Conservation (phyloP, 2,329 filamentous ascomycete genomes). For the Ascochyta koolunga region DNA sequence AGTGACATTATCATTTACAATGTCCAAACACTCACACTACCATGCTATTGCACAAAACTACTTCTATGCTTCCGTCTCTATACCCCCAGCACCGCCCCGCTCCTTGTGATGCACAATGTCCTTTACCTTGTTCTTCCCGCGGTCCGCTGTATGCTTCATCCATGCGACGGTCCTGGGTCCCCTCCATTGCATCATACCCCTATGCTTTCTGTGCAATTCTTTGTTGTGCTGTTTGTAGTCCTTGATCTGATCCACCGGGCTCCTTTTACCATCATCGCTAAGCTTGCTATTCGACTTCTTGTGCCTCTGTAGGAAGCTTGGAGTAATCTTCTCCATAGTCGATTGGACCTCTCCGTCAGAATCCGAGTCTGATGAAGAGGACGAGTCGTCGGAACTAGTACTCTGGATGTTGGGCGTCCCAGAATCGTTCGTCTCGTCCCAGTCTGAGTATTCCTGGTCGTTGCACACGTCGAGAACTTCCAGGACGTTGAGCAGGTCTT, state of each 20-base stretch:
- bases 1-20: not conserved
- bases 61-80: constrained; percentile 72
- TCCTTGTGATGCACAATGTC: constrained; percentile 64
- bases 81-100: constrained; percentile 58
- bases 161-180: constrained; percentile 61
- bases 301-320: constrained; percentile 32
- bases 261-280: constrained; percentile 51
- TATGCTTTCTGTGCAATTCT: constrained; percentile 58
- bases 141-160: constrained; percentile 64
- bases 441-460: constrained; percentile 58
- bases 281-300: constrained; percentile 32
- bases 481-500: constrained; percentile 64
- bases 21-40: constrained; percentile 7
- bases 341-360: constrained; percentile 27
- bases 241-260: constrained; percentile 58
- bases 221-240: constrained; percentile 55
- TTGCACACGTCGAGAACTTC: constrained; percentile 67
- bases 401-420: constrained; percentile 13
- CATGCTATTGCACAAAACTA: not conserved
- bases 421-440: constrained; percentile 29
- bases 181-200: constrained; percentile 77
- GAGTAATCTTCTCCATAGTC: constrained; percentile 26
- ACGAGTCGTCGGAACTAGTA: constrained; percentile 44
- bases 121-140: constrained; percentile 54
- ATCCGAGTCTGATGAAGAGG: constrained; percentile 23